Conservation (phyloP, 2,329 filamentous ascomycete species). For the Sporothrix humicola region DNA sequence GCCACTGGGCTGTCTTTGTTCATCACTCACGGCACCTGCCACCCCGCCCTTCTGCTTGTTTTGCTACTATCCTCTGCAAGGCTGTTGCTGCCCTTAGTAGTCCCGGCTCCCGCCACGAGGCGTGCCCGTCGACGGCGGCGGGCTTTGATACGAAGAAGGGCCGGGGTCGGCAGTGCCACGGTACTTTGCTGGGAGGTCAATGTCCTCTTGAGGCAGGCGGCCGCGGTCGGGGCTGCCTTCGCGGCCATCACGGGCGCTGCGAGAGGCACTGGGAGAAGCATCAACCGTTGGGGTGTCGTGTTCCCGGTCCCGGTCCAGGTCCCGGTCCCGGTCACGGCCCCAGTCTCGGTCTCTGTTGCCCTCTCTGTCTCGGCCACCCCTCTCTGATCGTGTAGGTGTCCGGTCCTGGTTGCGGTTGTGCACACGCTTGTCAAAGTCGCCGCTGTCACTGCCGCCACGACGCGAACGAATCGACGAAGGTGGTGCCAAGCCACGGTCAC, state of each 20-base stretch:
- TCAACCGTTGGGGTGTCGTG: background rate
- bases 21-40: no score
- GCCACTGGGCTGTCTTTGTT: no score
- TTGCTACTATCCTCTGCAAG: background rate
- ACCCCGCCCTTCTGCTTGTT: background rate
- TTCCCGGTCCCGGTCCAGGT: background rate
- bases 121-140: slow-evolving; percentile 9
- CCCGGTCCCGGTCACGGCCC: background rate
- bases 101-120: background rate
- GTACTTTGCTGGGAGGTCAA: background rate
- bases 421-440: slow-evolving; percentile 8
- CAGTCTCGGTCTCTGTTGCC: background rate
- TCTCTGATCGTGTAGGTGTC: background rate
- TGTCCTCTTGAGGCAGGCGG: background rate
- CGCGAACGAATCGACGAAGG: slow-evolving; percentile 21
- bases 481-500: background rate
- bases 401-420: slow-evolving; percentile 24
- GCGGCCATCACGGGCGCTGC: background rate
- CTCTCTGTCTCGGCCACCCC: background rate
- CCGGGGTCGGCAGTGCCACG: background rate
- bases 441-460: slow-evolving; percentile 4
- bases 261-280: background rate
- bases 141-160: slow-evolving; percentile 20
- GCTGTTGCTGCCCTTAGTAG: background rate
- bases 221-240: background rate